Percentiles rank a stretch among this genome's conserved stretches.
Conservation (phyloP, 192 early-diverging fungal species). For the Chytriomyces sp. region DNA sequence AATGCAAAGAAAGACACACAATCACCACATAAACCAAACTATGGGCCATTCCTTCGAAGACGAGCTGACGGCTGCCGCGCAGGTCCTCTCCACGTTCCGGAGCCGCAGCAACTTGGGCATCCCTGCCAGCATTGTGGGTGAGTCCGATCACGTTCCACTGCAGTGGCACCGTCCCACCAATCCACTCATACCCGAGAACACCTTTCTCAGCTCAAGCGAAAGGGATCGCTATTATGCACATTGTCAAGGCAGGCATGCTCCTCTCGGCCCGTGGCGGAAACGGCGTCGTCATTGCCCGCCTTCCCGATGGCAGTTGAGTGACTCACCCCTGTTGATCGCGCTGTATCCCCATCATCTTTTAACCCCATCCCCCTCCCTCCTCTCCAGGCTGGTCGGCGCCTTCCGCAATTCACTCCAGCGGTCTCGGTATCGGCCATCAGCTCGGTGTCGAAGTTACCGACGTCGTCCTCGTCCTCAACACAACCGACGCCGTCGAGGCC, state of each 20-base stretch:
- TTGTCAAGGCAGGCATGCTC: conserved; percentile 86
- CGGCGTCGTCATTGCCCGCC: conserved; percentile 84
- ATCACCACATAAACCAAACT: too few species aligned
- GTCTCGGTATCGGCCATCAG: conserved; percentile 83
- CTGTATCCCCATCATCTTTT: not conserved
- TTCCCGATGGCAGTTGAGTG: conserved; percentile 69
- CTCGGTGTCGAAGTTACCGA: conserved; percentile 92
- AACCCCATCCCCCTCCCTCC: conserved; percentile 40
- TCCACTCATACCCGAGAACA: too few species aligned
- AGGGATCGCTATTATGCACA: conserved; percentile 88
- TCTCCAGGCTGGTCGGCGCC: conserved; percentile 81
- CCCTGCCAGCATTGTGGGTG: too few species aligned
- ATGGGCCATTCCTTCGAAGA: too few species aligned
- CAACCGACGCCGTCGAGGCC: conserved; percentile 77
- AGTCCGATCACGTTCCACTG: too few species aligned
- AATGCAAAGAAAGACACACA: too few species aligned
- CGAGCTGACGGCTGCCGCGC: too few species aligned
- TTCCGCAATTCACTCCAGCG: conserved; percentile 75
- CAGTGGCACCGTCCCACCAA: too few species aligned
- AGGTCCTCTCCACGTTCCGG: too few species aligned
- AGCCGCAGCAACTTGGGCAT: too few species aligned
- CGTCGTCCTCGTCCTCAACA: conserved; percentile 89
- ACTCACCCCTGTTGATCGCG: conserved; percentile 12
- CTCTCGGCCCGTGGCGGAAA: conserved; percentile 85
- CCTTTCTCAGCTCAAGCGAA: too few species aligned